Evolutionary conservation across 164 flowering plant genomes (phyloP).

Genomic region (Piper betle): DNA sequence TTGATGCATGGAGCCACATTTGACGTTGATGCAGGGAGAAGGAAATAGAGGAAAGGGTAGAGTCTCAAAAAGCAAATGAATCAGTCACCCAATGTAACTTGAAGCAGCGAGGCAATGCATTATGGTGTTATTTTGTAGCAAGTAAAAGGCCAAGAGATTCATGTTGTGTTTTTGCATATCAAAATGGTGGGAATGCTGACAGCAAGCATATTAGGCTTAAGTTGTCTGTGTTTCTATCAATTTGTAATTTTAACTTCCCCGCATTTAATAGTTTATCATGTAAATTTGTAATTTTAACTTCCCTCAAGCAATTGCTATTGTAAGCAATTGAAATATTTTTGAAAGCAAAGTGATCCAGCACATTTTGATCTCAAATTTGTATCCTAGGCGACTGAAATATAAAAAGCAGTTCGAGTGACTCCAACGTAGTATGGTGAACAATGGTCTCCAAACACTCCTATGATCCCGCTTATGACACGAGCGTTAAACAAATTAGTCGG

Average conservation of each 20-base stretch:
- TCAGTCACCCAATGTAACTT: conserved; percentile 31
- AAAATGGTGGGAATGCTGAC: neutral
- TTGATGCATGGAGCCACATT: neutral
- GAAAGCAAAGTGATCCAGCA: no score
- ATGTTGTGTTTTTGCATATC: neutral
- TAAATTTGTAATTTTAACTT: no score
- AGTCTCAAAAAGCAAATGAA: conserved; percentile 61
- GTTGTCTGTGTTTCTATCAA: neutral
- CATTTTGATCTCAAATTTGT: no score
- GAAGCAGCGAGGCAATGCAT: neutral
- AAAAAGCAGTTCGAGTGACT: no score
- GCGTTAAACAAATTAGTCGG: no score
- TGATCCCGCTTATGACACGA: no score
- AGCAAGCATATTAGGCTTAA: neutral
- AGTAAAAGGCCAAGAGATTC: no score
- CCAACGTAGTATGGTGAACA: no score
- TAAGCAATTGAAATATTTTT: no score
- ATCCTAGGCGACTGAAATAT: no score
- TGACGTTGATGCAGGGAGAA: conserved; percentile 50
- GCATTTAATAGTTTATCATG: neutral
- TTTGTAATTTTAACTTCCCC: neutral
- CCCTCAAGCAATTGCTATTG: no score
- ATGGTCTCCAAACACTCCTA: no score
- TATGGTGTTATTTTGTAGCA: neutral
- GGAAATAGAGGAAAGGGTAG: conserved; percentile 65